Base-by-base conservation (phyloP, 176 grass and related monocot species). In the Musa beccarii region DNA sequence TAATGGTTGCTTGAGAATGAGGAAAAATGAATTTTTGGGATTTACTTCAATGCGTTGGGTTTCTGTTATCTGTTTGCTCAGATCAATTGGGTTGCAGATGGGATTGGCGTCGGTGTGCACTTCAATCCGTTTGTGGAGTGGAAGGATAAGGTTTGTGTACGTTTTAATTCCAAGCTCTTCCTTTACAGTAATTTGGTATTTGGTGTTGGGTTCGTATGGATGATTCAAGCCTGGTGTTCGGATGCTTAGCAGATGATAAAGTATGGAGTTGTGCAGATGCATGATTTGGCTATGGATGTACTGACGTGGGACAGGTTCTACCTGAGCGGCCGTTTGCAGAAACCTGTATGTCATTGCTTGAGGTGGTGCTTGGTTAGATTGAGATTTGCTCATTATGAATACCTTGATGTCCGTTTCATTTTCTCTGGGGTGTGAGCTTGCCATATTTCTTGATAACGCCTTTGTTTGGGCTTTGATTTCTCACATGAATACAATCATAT, bases 61-160 rank as follows among this genome's bases (percentile, higher is more conserved):
- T 74, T 74, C 23, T 16, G 12, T 17, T 21, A 26, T 26, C 12
- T 54, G 28, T 7, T 13, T 71, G 15, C 68, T 80, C 85, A 96
- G 93, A 79, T 92, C 75, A 97, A 77, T 51, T 22, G 85, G 26
- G 59, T 97, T 17, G 86, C 84, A 9, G 85, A 92, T 75, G 43
- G 19, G 7, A 71, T 97, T 29, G 93, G 93, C 20, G 87, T 72
- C 0, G 93, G 90, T 0, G 93, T 97, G 26, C 85, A 92, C 66
- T 97, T 97, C 74, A 97, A 97, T 88, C 93, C 87, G 0, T 97
- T 97, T 75, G 93, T 97, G 49, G 83, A 83, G 55, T 92, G 93
- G 93, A 87, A 63, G 75, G 74, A 87, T 22, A 92, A 90, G 93
- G 93, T 96, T 73, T 85, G 0, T 25, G 69, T n/a, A 52, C 8